phyloP scores from a whole-genome alignment of 306 rosid genomes.

The Luffa aegyptiaca region DNA sequence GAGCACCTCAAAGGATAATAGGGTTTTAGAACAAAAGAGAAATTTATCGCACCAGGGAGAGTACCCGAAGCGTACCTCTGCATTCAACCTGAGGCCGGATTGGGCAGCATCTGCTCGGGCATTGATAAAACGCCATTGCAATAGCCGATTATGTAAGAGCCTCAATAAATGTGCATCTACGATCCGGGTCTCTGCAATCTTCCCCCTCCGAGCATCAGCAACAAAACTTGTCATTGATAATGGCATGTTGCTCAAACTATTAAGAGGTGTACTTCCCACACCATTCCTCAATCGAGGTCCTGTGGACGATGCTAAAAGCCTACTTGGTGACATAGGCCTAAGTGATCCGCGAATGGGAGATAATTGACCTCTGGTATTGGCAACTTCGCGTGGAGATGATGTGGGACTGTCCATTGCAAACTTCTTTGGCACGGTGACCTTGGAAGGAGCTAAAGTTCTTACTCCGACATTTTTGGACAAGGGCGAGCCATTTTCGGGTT shows the following conservation, averaged over 20 bases:
- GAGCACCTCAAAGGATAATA: background rate
- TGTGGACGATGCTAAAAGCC: conserved; percentile 24
- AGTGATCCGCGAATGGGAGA: conserved; percentile 49
- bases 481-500: conserved; percentile 32
- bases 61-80: conserved; percentile 50
- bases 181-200: conserved; percentile 51
- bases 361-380: conserved; percentile 37
- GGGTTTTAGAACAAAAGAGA: background rate
- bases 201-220: conserved; percentile 61
- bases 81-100: conserved; percentile 53
- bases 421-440: conserved; percentile 31
- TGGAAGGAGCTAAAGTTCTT: conserved; percentile 28
- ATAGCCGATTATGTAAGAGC: conserved; percentile 58
- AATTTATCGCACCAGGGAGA: background rate
- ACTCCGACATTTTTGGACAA: conserved; percentile 27
- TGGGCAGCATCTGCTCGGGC: conserved; percentile 66
- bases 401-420: conserved; percentile 35
- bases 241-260: conserved; percentile 27
- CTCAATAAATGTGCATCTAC: conserved; percentile 64
- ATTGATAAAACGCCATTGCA: conserved; percentile 84
- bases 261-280: conserved; percentile 20
- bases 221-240: conserved; percentile 68
- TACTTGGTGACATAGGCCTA: conserved; percentile 65
- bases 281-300: conserved; percentile 38
- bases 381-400: conserved; percentile 51